Evolutionary conservation across 2,329 filamentous ascomycete species (phyloP), one percentile per base, ranked within the genome.

Genomic region (Ascosphaera apis): DNA sequence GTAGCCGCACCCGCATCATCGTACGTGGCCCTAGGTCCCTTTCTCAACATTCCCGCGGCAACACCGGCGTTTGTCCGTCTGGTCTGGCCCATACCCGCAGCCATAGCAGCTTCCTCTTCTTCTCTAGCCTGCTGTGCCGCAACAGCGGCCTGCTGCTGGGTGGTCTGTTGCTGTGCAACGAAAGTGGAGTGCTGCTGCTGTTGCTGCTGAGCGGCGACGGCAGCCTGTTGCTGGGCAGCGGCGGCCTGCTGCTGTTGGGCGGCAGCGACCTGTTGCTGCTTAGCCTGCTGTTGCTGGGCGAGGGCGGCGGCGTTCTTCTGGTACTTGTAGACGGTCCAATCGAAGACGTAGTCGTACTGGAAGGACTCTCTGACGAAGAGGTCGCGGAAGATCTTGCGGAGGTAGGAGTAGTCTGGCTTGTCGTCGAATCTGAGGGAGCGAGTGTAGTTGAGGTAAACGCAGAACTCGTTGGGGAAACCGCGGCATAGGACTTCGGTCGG

Each of bases 291-390:
- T 73, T 74, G 47, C 57, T 86, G 76, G 47, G 81, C 80, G 56
- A 91, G 91, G 52, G 83, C 83, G 63, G 91, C 81, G 37, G 84
- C 84, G 50, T 93, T 95, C 76, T 93, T 93, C 71, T 93, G 84
- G 68, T 95, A 93, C 67, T 95, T 95, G 73, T 93, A 95, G 51
- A 95, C 88, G 41, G 88, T 98, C 88, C 88, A 98, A 64, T 98
- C 88, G 52, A 98, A 98, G 49, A 98, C 88, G 50, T 98, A 95
- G 62, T 98, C 88, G 60, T 98, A 95, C 65, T 98, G 88, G 75
- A 95, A 98, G 38, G 86, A 88, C 61, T 95, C 88, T 43, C 88
- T 83, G 47, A 98, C 88, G 53, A 98, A 98, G 41, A 98, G 75
- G 55, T 98, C 88, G 43, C 88, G 84, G 81, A 98, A 98, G 63